Evolutionary conservation across 345 rosid genomes (phyloP).

Genomic region (Ceriops decandra): DNA sequence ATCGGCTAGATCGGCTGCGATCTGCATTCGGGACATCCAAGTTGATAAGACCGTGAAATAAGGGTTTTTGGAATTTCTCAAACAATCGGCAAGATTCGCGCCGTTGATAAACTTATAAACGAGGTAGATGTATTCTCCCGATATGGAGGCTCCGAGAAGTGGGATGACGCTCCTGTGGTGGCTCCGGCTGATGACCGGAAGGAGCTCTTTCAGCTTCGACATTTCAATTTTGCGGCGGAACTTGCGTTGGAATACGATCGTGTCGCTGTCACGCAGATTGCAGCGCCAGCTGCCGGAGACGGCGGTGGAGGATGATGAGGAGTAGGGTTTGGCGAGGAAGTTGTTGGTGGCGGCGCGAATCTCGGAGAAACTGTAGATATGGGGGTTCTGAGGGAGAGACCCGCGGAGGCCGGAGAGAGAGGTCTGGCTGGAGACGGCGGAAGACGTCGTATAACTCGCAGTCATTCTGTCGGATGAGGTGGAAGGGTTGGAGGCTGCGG

Average conservation of each 20-base stretch:
- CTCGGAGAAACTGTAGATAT: conserved; percentile 71
- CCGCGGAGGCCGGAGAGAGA: conserved; percentile 72
- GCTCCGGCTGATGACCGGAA: conserved; percentile 63
- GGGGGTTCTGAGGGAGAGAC: conserved; percentile 63
- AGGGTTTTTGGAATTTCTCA: conserved; percentile 59
- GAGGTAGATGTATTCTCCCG: conserved; percentile 65
- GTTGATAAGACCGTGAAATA: conserved; percentile 62
- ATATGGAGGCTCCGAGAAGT: conserved; percentile 66
- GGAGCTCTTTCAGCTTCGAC: conserved; percentile 40
- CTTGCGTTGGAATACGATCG: conserved; percentile 68
- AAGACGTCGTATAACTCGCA: not conserved
- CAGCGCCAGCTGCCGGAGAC: conserved; percentile 78
- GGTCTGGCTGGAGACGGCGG: conserved; percentile 21
- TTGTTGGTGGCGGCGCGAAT: conserved; percentile 85
- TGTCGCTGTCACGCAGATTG: conserved; percentile 50
- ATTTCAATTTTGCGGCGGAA: conserved; percentile 48
- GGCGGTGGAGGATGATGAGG: conserved; percentile 59
- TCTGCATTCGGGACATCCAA: conserved; percentile 79
- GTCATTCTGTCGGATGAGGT: not conserved
- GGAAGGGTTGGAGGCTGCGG: conserved; percentile 7
- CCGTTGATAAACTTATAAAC: conserved; percentile 71
- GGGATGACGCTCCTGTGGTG: conserved; percentile 63
- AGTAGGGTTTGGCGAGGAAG: conserved; percentile 62
- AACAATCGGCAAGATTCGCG: conserved; percentile 56
- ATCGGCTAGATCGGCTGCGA: conserved; percentile 77